Conservation (phyloP, 169 alveolate species). For the Plasmodium sp. region DNA sequence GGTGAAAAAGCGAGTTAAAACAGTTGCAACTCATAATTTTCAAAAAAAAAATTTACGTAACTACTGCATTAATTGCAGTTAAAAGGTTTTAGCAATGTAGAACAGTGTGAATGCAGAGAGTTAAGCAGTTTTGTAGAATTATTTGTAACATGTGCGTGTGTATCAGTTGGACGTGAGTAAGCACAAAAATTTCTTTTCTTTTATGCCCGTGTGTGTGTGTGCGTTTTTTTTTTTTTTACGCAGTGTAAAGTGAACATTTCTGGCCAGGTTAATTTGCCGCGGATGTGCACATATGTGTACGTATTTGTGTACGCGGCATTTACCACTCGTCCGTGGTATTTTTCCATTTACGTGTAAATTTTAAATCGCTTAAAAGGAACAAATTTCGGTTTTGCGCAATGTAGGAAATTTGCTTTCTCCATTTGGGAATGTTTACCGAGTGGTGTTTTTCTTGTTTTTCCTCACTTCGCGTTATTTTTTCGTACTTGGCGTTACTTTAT, state of each 20-base stretch:
- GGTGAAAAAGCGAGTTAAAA: constrained; percentile 15
- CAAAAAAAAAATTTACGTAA: constrained; percentile 9
- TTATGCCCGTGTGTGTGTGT: constrained; percentile 5
- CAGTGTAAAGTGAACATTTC: neutral
- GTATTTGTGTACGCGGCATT: neutral
- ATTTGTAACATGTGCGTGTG: neutral
- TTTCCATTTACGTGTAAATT: neutral
- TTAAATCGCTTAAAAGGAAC: neutral
- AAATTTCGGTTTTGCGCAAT: neutral
- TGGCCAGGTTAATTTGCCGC: constrained; percentile 10
- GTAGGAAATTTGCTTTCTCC: constrained; percentile 41
- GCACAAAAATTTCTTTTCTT: neutral
- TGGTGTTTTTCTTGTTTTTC: neutral
- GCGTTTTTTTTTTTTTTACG: constrained; percentile 2
- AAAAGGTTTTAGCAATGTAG: constrained; percentile 10
- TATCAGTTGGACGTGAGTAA: neutral
- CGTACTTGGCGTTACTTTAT: neutral
- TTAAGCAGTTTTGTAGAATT: constrained; percentile 16
- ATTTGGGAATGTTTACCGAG: neutral
- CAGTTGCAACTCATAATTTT: constrained; percentile 15
- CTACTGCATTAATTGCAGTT: neutral
- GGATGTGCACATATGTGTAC: neutral
- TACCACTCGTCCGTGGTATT: neutral
- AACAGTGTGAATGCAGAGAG: constrained; percentile 71
- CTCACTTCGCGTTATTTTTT: neutral